Evolutionary conservation across 2,329 filamentous ascomycete genomes (phyloP).

Genomic region (Sporothrix sp.): DNA sequence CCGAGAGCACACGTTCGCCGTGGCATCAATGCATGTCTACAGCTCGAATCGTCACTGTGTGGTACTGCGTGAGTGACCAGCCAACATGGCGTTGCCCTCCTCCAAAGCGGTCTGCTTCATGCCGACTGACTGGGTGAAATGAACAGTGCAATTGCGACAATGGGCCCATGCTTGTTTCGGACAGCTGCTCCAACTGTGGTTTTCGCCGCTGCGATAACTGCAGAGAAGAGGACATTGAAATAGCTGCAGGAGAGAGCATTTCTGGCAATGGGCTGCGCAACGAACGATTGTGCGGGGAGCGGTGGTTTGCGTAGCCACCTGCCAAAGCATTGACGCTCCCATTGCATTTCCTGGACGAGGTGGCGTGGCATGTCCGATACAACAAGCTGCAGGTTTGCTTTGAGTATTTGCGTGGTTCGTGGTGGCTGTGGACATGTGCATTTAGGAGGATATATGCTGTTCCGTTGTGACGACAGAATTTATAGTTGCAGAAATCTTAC

Average conservation of each 20-base stretch:
- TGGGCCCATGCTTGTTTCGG: neutral
- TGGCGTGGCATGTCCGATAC: no score
- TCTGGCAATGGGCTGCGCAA: neutral
- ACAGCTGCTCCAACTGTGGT: neutral
- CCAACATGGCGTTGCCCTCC: no score
- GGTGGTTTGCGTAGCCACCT: no score
- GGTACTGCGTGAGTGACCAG: conserved; percentile 1
- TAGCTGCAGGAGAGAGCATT: neutral
- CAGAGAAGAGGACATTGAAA: conserved; percentile 2
- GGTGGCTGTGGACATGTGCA: no score
- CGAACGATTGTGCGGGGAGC: neutral
- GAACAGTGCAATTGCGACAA: neutral
- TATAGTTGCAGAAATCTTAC: no score
- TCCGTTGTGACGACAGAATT: no score
- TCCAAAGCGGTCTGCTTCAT: neutral
- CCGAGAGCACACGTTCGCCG: neutral
- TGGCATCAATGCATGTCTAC: neutral
- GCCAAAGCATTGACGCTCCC: no score
- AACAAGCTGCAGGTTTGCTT: no score
- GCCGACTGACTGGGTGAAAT: neutral
- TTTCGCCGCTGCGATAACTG: neutral
- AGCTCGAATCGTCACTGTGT: neutral
- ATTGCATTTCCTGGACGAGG: no score
- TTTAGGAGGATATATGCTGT: no score
- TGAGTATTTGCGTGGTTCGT: no score